Evolutionary conservation across 768 basidiomycete species (phyloP).

Genomic region (Boletus reticuloceps): DNA sequence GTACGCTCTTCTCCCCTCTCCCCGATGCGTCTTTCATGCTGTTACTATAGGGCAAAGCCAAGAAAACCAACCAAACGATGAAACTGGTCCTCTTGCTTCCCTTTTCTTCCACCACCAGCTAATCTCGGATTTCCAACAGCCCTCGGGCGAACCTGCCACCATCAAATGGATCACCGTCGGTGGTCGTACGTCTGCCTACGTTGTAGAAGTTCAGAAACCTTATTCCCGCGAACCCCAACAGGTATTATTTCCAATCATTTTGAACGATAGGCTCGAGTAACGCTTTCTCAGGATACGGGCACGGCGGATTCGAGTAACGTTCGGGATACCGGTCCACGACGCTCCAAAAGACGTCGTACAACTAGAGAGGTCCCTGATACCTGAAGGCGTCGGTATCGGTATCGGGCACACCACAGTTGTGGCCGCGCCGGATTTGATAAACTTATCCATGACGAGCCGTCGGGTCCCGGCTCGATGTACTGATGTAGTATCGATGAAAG

Average conservation of each 20-base stretch:
- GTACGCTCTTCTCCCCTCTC: slow-evolving; percentile 28
- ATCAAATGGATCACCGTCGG: slow-evolving; percentile 75
- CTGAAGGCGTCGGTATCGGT: too few species aligned
- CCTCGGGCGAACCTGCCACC: slow-evolving; percentile 66
- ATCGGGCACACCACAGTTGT: too few species aligned
- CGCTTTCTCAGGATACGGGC: background rate
- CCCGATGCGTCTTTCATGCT: slow-evolving; percentile 11
- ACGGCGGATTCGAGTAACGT: background rate
- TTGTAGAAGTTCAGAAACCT: slow-evolving; percentile 56
- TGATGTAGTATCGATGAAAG: too few species aligned
- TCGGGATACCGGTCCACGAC: background rate
- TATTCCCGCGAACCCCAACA: background rate
- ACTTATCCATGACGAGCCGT: background rate
- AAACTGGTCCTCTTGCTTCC: slow-evolving; percentile 40
- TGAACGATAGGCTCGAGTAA: background rate
- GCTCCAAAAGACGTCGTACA: slow-evolving; percentile 9
- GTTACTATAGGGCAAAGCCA: slow-evolving; percentile 53
- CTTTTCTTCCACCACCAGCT: background rate
- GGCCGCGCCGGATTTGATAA: background rate
- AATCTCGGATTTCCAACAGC: slow-evolving; percentile 38
- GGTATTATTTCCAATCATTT: background rate
- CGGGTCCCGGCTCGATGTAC: too few species aligned
- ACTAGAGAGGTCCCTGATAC: background rate
- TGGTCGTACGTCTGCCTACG: slow-evolving; percentile 73
- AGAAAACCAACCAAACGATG: slow-evolving; percentile 45